Evolutionary conservation across 2,329 filamentous ascomycete genomes (phyloP).

Genomic region (Sclerotinia trifoliorum): DNA sequence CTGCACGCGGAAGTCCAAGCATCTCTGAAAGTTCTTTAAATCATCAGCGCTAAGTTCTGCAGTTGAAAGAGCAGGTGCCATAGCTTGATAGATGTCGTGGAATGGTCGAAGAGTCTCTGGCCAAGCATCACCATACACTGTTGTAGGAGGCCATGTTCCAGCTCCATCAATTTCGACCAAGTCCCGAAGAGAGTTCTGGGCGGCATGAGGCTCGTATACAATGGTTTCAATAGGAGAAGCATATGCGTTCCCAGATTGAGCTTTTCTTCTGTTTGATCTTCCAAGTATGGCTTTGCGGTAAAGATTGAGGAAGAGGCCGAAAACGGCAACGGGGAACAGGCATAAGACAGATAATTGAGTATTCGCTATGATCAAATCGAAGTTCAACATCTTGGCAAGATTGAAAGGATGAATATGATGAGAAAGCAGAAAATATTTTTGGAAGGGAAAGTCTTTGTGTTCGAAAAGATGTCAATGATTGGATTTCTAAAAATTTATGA

Average conservation of each 20-base stretch:
- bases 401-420: not conserved
- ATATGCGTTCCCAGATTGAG: not conserved
- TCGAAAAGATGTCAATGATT: not conserved
- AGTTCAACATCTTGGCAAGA: not conserved
- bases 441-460: not conserved
- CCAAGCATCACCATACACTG: slow-evolving; percentile 33
- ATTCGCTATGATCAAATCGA: slow-evolving; percentile 10
- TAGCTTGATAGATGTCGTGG: slow-evolving; percentile 38
- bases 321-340: not conserved
- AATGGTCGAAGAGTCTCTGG: slow-evolving; percentile 38
- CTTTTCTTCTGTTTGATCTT: not conserved
- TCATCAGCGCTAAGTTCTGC: slow-evolving; percentile 36
- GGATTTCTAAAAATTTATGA: not conserved
- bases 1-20: slow-evolving; percentile 20
- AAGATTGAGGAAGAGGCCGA: slow-evolving; percentile 7
- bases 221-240: not conserved
- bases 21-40: slow-evolving; percentile 30
- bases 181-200: slow-evolving; percentile 3
- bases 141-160: slow-evolving; percentile 33
- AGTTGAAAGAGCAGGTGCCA: slow-evolving; percentile 35
- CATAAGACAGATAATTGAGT: slow-evolving; percentile 7
- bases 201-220: slow-evolving; percentile 2
- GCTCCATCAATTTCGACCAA: slow-evolving; percentile 29
- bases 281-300: slow-evolving; percentile 1
- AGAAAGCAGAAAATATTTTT: not conserved